Evolutionary conservation across 371 early-diverging fungal genomes (phyloP), one percentile per base, ranked within the genome.

Genomic region (Mortierella sp.): DNA sequence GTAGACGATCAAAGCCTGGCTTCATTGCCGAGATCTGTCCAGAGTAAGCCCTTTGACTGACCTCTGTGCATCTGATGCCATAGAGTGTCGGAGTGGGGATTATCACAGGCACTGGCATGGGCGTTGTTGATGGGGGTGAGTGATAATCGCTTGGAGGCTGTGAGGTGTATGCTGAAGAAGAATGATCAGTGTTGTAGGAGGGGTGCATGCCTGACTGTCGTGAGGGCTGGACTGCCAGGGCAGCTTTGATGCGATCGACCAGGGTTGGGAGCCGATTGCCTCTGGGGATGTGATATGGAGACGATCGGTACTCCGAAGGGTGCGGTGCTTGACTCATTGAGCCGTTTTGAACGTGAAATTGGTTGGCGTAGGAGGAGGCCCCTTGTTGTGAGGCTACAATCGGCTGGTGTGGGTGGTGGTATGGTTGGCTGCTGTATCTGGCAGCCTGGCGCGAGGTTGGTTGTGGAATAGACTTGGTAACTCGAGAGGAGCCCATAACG

Each of bases 1-100:
- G 84, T 10, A 84, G 80, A 52, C 75, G 70, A 5, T 75, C 58
- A 47, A 84, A 80, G 50, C 84, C 78, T 45, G 65, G 31, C 47
- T 80, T 78, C 78, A 84, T 84, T 42, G 75, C 80, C 9, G 80
- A 80, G 21, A 75, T 78, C 45, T 84, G 84, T 24, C 80, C 78
- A 16, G 76, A 52, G 31, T 84, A 84, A 19, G 84, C 84, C 26
- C 47, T 74, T 52, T 78, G 77, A 63, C 74, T 73, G 50, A 74
- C 57, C 21, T 77, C 80, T 11, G 80, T 79, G 26, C 77, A 71
- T 60, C 31, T 72, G 48, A 70, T 54, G 21, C 71, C 74, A 44
- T 55, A 76, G 24, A 75, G 65, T 21, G 50, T 70, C 28, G 81
- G 77, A 2, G 75, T 31, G 28, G 80, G 71, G 19, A 63, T 42